These are phyloP conservation scores for Hypoxylon sp. DNA, from an alignment of 2,329 filamentous ascomycete species.

Conservation along the genomic window DNA sequence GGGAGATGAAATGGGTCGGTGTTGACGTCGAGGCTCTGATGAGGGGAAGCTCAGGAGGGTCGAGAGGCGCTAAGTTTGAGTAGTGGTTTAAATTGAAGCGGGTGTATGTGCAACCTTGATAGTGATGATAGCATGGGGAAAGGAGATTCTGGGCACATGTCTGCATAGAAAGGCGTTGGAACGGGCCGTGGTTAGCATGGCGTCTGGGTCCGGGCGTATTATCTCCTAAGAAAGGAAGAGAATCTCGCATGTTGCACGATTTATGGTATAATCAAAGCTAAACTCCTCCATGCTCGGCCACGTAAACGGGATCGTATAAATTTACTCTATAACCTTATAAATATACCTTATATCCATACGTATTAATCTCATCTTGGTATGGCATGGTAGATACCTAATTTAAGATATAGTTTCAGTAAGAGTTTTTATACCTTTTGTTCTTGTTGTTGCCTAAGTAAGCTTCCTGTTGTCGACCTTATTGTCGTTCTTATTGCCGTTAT, in stretches of 20 bases:
- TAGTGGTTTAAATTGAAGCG: neutral
- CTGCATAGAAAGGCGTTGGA: slow-evolving; percentile 38
- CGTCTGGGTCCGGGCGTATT: slow-evolving; percentile 27
- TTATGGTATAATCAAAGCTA: slow-evolving; percentile 20
- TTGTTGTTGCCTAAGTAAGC: no score
- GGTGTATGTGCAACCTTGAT: neutral
- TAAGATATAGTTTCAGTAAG: no score
- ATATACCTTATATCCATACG: no score
- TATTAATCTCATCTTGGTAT: no score
- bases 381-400: no score
- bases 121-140: neutral
- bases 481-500: no score
- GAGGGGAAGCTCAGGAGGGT: slow-evolving; percentile 49
- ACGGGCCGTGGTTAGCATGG: slow-evolving; percentile 27
- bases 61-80: slow-evolving; percentile 35
- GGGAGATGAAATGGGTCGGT: slow-evolving; percentile 62
- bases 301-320: no score
- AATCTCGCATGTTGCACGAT: slow-evolving; percentile 13
- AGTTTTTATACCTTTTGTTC: no score
- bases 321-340: no score
- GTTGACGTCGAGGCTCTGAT: slow-evolving; percentile 63
- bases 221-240: slow-evolving; percentile 8
- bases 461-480: no score
- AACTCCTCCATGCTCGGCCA: neutral
- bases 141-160: slow-evolving; percentile 2